These are phyloP conservation scores for Polytrichum formosum DNA, from an alignment of 225 moss, liverwort and hornwort genomes.

Conservation along the genomic window DNA sequence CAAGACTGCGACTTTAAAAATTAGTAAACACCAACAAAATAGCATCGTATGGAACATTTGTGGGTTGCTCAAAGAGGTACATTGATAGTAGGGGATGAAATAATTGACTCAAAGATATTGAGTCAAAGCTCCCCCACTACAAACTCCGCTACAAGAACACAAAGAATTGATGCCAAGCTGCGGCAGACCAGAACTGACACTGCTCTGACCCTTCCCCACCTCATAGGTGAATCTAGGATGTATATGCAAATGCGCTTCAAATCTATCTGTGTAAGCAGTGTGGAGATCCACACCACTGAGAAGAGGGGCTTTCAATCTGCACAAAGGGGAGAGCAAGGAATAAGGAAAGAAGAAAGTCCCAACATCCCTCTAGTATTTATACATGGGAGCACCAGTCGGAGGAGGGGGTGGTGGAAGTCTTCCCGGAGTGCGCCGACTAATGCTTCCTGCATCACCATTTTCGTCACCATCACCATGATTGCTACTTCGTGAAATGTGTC, in stretches of 20 bases:
- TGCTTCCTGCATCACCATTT: constrained; percentile 48
- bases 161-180: constrained; percentile 29
- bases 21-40: neutral
- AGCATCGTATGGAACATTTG: constrained; percentile 13
- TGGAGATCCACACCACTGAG: neutral
- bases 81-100: neutral
- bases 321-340: neutral
- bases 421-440: constrained; percentile 58
- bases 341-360: neutral
- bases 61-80: constrained; percentile 16
- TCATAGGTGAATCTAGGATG: constrained; percentile 2
- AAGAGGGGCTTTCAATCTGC: too few species aligned
- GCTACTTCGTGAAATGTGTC: constrained; percentile 29
- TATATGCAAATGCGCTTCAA: constrained; percentile 8
- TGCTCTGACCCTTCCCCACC: neutral
- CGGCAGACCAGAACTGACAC: constrained; percentile 9
- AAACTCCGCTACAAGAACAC: constrained; percentile 1
- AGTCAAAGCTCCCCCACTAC: constrained; percentile 8
- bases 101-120: neutral
- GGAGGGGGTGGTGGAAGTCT: constrained; percentile 72
- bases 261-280: neutral
- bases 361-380: constrained; percentile 23
- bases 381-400: constrained; percentile 14
- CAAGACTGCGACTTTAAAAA: too few species aligned
- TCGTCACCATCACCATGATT: constrained; percentile 67